phyloP scores from a whole-genome alignment of 164 flowering plant genomes.

The Warburgia ugandensis region DNA sequence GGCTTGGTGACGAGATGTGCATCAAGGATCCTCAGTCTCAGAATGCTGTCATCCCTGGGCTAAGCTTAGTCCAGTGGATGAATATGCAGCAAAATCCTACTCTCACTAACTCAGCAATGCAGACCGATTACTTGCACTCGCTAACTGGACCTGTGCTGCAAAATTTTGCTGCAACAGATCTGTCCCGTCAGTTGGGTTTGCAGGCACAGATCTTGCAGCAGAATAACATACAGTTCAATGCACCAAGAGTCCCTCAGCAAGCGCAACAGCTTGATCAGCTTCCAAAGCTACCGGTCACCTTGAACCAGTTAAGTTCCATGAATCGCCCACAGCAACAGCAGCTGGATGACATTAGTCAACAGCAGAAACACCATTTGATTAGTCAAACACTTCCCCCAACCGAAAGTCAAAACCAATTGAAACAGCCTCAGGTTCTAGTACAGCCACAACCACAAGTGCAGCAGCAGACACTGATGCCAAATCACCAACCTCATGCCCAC shows the following conservation, averaged over 20 bases:
- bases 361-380: constrained; percentile 44
- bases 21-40: constrained; percentile 64
- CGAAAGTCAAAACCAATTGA: constrained; percentile 50
- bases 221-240: constrained; percentile 46
- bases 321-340: constrained; percentile 55
- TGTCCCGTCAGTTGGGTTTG: constrained; percentile 67
- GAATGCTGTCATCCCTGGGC: constrained; percentile 41
- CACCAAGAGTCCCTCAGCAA: constrained; percentile 52
- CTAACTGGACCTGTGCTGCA: constrained; percentile 43
- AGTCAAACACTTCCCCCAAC: constrained; percentile 38
- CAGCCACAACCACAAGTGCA: constrained; percentile 36
- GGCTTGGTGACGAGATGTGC: constrained; percentile 72
- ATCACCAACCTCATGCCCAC: constrained; percentile 47
- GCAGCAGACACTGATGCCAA: constrained; percentile 41
- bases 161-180: constrained; percentile 47
- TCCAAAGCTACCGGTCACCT: constrained; percentile 27
- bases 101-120: constrained; percentile 39
- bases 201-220: constrained; percentile 53
- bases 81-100: constrained; percentile 82
- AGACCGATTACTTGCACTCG: constrained; percentile 52
- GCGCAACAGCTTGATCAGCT: constrained; percentile 31
- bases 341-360: constrained; percentile 44
- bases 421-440: constrained; percentile 41
- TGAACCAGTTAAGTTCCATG: constrained; percentile 36
- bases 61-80: constrained; percentile 93